A percentile compares a stretch with the other conserved stretches of the same genome.
phyloP scores from a whole-genome alignment of 805 yeast genomes.

The Yamadazyma kitorensis region DNA sequence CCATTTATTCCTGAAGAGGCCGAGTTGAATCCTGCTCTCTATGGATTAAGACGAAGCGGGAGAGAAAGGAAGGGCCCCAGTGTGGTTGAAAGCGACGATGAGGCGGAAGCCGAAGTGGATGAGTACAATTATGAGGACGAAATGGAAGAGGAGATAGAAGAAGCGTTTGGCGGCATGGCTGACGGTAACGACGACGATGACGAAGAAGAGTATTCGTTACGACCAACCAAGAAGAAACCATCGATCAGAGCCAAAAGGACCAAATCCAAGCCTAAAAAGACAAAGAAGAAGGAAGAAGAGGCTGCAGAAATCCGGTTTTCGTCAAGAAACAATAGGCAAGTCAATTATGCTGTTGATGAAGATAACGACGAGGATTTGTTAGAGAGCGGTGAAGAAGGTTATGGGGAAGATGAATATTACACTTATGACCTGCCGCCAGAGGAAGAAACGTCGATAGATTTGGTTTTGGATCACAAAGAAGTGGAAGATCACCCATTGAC shows the following conservation, averaged over 20 bases:
- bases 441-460: constrained; percentile 34
- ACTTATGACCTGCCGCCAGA: constrained; percentile 31
- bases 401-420: constrained; percentile 26
- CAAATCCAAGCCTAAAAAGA: constrained; percentile 2
- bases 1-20: constrained; percentile 48
- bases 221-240: constrained; percentile 16
- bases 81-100: constrained; percentile 33
- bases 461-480: constrained; percentile 40
- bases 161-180: too few relatives aligned
- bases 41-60: constrained; percentile 76
- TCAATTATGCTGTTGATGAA: constrained; percentile 74
- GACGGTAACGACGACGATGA: constrained; percentile 17
- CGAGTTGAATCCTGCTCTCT: constrained; percentile 71
- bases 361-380: constrained; percentile 59
- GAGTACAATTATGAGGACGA: constrained; percentile 11
- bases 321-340: constrained; percentile 61
- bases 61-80: constrained; percentile 48
- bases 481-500: constrained; percentile 37
- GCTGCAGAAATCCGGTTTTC: constrained; percentile 66
- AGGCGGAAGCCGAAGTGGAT: constrained; percentile 23
- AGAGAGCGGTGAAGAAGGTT: constrained; percentile 39
- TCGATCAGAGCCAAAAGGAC: neutral
- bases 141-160: constrained; percentile 16
- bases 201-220: constrained; percentile 16
- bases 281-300: constrained; percentile 2